phyloP scores from a whole-genome alignment of 208 protist genomes.

The Borovskyia barvae region DNA sequence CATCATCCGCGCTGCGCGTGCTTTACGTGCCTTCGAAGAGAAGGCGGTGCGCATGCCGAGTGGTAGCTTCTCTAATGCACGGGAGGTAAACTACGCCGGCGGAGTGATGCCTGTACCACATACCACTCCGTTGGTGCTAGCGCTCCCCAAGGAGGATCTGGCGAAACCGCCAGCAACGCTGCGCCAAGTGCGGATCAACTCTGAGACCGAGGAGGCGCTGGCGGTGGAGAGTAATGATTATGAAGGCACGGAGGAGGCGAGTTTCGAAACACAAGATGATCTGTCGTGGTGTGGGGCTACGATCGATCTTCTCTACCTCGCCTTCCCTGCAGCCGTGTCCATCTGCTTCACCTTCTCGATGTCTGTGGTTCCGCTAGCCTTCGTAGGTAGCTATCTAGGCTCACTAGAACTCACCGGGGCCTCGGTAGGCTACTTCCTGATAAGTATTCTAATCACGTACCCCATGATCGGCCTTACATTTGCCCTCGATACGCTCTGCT shows the following conservation, averaged over 20 bases:
- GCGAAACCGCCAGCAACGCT: neutral
- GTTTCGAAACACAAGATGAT: slow-evolving; percentile 27
- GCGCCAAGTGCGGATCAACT: slow-evolving; percentile 39
- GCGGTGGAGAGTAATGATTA: slow-evolving; percentile 7
- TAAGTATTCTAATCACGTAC: slow-evolving; percentile 67
- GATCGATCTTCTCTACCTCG: slow-evolving; percentile 66
- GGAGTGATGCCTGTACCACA: slow-evolving; percentile 25
- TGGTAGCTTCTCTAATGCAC: slow-evolving; percentile 28
- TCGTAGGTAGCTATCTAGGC: slow-evolving; percentile 77
- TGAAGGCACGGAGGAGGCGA: slow-evolving; percentile 34
- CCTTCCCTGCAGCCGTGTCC: slow-evolving; percentile 58
- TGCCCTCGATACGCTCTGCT: slow-evolving; percentile 82
- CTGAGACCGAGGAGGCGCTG: slow-evolving; percentile 26
- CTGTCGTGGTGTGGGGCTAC: slow-evolving; percentile 36
- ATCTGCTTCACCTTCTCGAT: slow-evolving; percentile 82
- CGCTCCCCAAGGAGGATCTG: slow-evolving; percentile 2
- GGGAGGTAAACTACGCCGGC: slow-evolving; percentile 19
- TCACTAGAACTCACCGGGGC: slow-evolving; percentile 60
- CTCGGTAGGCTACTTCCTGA: slow-evolving; percentile 83
- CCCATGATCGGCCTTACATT: slow-evolving; percentile 81
- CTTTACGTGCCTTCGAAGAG: slow-evolving; percentile 42
- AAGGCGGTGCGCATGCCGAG: slow-evolving; percentile 40
- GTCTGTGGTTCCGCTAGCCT: slow-evolving; percentile 71
- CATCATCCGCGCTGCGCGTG: slow-evolving; percentile 34
- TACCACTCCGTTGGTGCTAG: slow-evolving; percentile 34